Evolutionary conservation across 345 rosid species (phyloP).

Genomic region (Triadica sebifera): DNA sequence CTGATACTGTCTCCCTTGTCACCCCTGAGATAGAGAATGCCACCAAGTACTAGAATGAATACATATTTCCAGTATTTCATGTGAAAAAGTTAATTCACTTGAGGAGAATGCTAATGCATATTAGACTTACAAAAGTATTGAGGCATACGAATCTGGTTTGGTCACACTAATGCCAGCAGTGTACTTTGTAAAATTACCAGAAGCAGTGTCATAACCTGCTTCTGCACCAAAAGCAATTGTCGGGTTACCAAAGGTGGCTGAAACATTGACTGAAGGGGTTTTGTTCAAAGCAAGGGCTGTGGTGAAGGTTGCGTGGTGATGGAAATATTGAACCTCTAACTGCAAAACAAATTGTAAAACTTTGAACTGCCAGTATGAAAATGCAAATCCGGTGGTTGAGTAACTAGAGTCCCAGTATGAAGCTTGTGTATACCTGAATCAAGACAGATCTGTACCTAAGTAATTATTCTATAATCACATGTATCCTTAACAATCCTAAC

Average conservation of each 20-base stretch:
- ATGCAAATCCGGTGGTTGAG: background rate
- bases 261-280: conserved; percentile 60
- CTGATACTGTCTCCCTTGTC: conserved; percentile 83
- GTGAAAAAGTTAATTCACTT: background rate
- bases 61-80: background rate
- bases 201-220: conserved; percentile 73
- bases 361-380: background rate
- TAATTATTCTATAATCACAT: background rate
- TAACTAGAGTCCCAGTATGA: no score
- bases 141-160: conserved; percentile 72
- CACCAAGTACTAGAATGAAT: background rate
- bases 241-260: conserved; percentile 83
- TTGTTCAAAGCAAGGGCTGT: conserved; percentile 66
- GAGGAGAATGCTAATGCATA: background rate
- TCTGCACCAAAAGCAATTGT: conserved; percentile 87
- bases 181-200: conserved; percentile 71
- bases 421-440: background rate
- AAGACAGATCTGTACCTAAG: background rate
- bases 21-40: conserved; percentile 46
- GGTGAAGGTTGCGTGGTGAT: conserved; percentile 73
- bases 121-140: conserved; percentile 65
- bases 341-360: conserved; percentile 32
- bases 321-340: conserved; percentile 86
- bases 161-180: conserved; percentile 72
- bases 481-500: background rate